Evolutionary conservation across 1,284 basidiomycete species (phyloP).

Genomic region (Puccinia horiana): DNA sequence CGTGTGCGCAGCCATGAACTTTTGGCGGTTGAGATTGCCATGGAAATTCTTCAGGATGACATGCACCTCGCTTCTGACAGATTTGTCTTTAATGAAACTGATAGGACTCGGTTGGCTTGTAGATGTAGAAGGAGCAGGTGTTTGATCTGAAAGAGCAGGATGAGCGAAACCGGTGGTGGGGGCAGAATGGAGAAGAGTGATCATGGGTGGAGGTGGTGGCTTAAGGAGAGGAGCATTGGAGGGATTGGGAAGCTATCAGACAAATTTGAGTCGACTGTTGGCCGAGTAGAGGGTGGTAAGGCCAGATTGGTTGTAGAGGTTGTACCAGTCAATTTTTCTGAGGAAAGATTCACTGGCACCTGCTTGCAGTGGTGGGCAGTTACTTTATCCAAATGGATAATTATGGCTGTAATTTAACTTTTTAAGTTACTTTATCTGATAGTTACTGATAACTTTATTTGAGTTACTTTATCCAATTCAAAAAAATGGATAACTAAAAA

Average conservation of each 20-base stretch:
- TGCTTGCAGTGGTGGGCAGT: too few relatives aligned
- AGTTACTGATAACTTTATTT: too few relatives aligned
- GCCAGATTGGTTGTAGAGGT: background rate
- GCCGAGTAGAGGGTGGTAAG: too few relatives aligned
- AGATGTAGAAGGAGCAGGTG: background rate
- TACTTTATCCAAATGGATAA: too few relatives aligned
- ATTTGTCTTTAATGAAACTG: conserved; percentile 6
- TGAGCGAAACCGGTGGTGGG: background rate
- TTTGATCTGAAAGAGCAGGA: background rate
- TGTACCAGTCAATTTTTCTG: background rate
- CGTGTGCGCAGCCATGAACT: background rate
- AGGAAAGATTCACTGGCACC: background rate
- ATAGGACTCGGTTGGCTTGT: background rate
- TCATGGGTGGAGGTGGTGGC: background rate
- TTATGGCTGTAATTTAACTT: too few relatives aligned
- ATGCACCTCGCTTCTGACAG: background rate
- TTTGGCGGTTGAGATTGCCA: conserved; percentile 12
- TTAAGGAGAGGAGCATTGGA: background rate
- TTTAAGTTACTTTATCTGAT: too few relatives aligned
- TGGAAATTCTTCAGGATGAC: conserved; percentile 8
- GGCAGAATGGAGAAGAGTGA: background rate
- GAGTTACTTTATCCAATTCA: too few relatives aligned
- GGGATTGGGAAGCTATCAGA: background rate
- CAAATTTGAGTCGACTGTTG: background rate
- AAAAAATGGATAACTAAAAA: too few relatives aligned